Evolutionary conservation across 768 basidiomycete genomes (phyloP), one percentile per base, ranked within the genome.

Genomic region (Phylloporus sp.): DNA sequence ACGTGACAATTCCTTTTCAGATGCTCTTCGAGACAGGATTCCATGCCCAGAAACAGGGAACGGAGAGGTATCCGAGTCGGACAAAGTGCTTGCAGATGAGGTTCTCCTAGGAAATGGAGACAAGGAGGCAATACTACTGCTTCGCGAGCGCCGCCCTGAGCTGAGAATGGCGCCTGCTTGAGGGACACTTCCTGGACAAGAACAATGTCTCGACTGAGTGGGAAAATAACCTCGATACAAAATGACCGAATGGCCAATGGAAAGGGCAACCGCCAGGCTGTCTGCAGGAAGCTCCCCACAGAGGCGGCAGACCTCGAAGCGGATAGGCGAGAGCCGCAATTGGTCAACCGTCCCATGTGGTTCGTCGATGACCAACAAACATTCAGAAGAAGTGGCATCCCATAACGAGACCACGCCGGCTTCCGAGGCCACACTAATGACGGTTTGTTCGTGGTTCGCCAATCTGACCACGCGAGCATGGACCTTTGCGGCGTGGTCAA

Each of bases 21-120:
- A 85, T 18, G 75, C 73, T 40, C 87, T 74, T 37, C 87, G 76
- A 21, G 86, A 81, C 61, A 90, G 80, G 31, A 84, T 76, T 17
- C 86, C 90, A 58, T 89, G 89, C 3, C 75, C 87, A 6, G 86
- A 90, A 20, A 92, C 77, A 10, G 90, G 90, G 61, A 90, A 92
- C 9, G 78, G 70, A 6, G 77, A 67, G 0, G 72, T 61, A 43
- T 82, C 80, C 18, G 48, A 22, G 18, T 65, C 58, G 21, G 63
- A 55, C 66, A 74, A 40, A 67, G 62, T 17, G 17, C 61, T 59
- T 26, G 68, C 63, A 21, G 77, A 68, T 5, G 78, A 75, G 14
- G 79, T 58, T 45, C 78, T 71, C 37, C 77, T 72, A n/a, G 66
- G 54, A 44, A 79, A 74, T 6, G 81, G 78, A 3, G 68, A 64